These are phyloP conservation scores for Hyaloscypha hepaticicola DNA, from an alignment of 495 filamentous ascomycete species.

Conservation along the genomic window DNA sequence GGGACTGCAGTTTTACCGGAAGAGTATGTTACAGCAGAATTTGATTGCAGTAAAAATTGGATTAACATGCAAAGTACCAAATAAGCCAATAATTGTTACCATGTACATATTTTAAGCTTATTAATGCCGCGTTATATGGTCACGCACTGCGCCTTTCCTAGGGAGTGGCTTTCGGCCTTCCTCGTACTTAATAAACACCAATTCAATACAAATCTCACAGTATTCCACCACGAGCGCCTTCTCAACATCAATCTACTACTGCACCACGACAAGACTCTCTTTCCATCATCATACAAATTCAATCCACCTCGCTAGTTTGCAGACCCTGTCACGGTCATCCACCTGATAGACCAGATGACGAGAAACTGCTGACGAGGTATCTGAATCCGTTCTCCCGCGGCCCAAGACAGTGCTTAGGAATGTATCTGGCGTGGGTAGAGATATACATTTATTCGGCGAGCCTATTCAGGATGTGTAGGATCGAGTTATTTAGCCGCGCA, in stretches of 20 bases:
- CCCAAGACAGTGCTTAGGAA: conserved; percentile 49
- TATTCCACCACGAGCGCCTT: conserved; percentile 39
- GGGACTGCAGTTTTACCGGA: too few species aligned
- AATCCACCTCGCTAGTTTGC: conserved; percentile 51
- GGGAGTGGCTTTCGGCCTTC: conserved; percentile 30
- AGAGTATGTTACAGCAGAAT: too few species aligned
- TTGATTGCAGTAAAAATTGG: not conserved
- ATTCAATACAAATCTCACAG: conserved; percentile 31
- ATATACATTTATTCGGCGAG: conserved; percentile 41
- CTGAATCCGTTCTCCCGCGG: conserved; percentile 50
- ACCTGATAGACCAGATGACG: conserved; percentile 7
- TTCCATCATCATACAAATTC: conserved; percentile 47
- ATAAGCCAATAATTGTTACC: not conserved
- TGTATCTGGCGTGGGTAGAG: conserved; percentile 46
- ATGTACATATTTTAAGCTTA: conserved; percentile 1
- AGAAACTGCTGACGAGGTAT: conserved; percentile 37
- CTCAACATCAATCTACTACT: conserved; percentile 47
- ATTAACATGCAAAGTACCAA: too few species aligned
- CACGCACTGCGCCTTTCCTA: conserved; percentile 43
- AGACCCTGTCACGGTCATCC: not conserved
- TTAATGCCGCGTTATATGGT: too few species aligned
- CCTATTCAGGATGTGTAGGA: conserved; percentile 35
- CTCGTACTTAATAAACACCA: conserved; percentile 29
- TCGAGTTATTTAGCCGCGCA: too few species aligned
- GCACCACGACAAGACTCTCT: conserved; percentile 47